Base-by-base conservation (phyloP, 257 asterid species). In the Agastache rugosa region DNA sequence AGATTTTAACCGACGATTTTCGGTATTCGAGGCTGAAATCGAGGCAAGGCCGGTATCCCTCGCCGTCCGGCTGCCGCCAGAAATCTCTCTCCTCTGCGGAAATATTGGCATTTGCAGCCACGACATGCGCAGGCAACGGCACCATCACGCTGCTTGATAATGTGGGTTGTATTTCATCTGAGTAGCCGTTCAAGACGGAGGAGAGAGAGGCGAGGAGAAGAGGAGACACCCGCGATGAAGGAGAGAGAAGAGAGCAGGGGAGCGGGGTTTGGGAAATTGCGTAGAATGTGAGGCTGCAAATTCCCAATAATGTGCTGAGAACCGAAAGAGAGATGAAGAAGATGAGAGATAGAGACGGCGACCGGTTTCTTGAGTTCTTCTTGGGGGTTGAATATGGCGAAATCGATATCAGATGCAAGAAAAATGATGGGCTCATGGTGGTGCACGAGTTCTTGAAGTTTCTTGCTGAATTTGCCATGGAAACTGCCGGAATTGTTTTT, bases 31-130 rank as follows among this genome's bases (percentile, higher is more conserved):
- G 80, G 35, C 84, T 78, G 74, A 88, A 88, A 72, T 76, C 75
- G 78, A 89, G 79, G 76, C 95, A 89, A 3, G 92, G 91, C 17
- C 61, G 65, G 66, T 80, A 89, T 1, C 95, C 95, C 59, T 80
- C 77, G 2, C 80, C 83, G 27, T 86, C 81, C 0, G 95, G 95
- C 48, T 89, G 95, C 27, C 67, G 47, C 95, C 95, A 89, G 77
- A 89, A 89, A 6, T 81, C 87, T 67, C 70, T 75, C 68, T 86
- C 90, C 62, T 42, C 79, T 5, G 77, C 79, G 1, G 94, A 80
- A 6, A 82, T 7, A 51, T 86, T 88, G 3, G 74, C 53, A 54
- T 34, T 70, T 15, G 41, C 70, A 0, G 67, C 22, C 17, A 61
- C 29, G 42, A 74, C 81, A 16, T 70, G 91, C 4, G 84, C 78